Percentiles rank a stretch among this genome's conserved stretches.
These are phyloP conservation scores for Trichophyton schoenleinii DNA, from an alignment of 2,329 filamentous ascomycete species.

Conservation along the genomic window DNA sequence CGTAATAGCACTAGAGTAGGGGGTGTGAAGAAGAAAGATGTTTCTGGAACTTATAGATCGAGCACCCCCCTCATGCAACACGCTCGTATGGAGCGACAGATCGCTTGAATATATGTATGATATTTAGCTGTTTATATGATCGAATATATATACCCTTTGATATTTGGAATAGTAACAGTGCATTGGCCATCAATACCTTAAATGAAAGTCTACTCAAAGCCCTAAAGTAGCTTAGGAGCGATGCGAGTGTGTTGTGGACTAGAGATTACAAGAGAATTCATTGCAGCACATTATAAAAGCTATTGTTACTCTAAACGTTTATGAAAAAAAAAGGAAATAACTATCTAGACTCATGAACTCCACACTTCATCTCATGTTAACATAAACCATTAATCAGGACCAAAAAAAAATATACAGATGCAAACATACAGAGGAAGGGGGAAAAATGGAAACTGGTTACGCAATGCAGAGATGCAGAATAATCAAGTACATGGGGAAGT, in stretches of 20 bases:
- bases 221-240: no score
- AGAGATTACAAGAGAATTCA: neutral
- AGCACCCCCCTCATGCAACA: slow-evolving; percentile 20
- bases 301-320: neutral
- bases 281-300: neutral
- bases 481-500: neutral
- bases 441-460: neutral
- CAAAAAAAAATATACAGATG: slow-evolving; percentile 1
- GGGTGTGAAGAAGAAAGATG: slow-evolving; percentile 13
- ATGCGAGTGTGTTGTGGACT: no score
- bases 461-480: neutral
- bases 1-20: slow-evolving; percentile 1
- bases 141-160: no score
- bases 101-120: slow-evolving; percentile 20
- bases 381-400: neutral
- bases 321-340: neutral
- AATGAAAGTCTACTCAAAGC: no score
- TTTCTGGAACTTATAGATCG: slow-evolving; percentile 15
- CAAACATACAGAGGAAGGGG: neutral
- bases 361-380: neutral
- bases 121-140: neutral
- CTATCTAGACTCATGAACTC: neutral
- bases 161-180: no score
- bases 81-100: slow-evolving; percentile 26
- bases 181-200: no score